phyloP scores from a whole-genome alignment of 805 yeast species.

The Yarrowia porcina region DNA sequence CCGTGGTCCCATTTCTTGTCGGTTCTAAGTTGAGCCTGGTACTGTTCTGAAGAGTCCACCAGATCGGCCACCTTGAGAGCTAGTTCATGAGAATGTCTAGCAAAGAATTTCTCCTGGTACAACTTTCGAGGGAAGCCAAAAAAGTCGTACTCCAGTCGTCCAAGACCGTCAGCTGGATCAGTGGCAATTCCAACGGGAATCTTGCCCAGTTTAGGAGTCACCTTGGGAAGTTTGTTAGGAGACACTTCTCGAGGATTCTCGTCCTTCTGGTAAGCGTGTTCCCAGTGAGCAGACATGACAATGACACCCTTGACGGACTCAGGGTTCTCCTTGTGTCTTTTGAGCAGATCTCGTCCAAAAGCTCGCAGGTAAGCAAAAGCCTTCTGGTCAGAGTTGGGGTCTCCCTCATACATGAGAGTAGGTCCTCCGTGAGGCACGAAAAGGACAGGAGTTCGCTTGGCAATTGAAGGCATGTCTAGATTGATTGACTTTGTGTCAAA shows the following conservation, averaged over 20 bases:
- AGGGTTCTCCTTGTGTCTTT: constrained; percentile 35
- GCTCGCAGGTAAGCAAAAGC: constrained; percentile 53
- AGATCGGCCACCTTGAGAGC: constrained; percentile 47
- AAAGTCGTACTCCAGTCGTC: constrained; percentile 62
- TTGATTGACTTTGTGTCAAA: background rate
- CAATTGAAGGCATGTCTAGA: constrained; percentile 17
- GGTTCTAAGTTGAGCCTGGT: constrained; percentile 43
- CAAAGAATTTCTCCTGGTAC: constrained; percentile 61
- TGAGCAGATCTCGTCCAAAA: constrained; percentile 52
- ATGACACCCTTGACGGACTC: constrained; percentile 57
- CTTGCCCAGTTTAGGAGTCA: constrained; percentile 2
- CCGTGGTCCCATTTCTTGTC: constrained; percentile 80
- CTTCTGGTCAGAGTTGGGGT: constrained; percentile 52
- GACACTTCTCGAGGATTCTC: constrained; percentile 25
- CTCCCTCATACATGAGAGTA: constrained; percentile 59
- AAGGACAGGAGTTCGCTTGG: constrained; percentile 49
- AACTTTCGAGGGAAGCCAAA: constrained; percentile 65
- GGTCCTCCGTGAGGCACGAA: constrained; percentile 84
- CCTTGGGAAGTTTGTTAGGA: constrained; percentile 10
- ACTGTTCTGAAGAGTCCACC: constrained; percentile 43
- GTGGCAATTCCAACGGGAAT: constrained; percentile 31
- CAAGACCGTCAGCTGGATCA: constrained; percentile 43
- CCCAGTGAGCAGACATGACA: constrained; percentile 79
- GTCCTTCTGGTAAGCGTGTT: constrained; percentile 35
- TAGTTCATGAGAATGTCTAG: constrained; percentile 45